Evolutionary conservation across 768 basidiomycete genomes (phyloP).

Genomic region (Psilocybe cubensis): DNA sequence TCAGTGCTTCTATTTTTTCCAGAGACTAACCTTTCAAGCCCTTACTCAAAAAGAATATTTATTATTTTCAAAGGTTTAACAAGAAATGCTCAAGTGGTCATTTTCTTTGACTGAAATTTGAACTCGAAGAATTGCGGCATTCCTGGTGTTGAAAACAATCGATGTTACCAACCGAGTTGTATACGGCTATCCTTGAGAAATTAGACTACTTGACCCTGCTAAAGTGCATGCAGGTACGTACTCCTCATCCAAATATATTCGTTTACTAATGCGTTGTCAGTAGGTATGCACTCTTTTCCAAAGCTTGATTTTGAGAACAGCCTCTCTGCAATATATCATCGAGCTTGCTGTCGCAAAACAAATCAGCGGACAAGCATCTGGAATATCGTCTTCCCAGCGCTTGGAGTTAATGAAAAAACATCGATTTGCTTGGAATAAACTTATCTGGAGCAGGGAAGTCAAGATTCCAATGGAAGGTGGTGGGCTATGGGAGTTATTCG

Average conservation of each 20-base stretch:
- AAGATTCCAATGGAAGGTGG: conserved; percentile 45
- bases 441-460: conserved; percentile 35
- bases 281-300: conserved; percentile 20
- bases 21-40: no score
- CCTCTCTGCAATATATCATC: conserved; percentile 43
- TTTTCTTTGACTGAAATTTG: neutral
- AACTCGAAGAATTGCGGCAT: neutral
- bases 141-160: neutral
- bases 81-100: no score
- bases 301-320: conserved; percentile 21
- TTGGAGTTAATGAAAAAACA: conserved; percentile 41
- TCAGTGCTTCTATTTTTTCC: no score
- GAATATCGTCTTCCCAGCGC: conserved; percentile 31
- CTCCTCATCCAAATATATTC: neutral
- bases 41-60: no score
- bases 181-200: conserved; percentile 5
- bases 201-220: conserved; percentile 13
- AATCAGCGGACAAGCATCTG: conserved; percentile 34
- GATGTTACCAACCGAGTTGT: conserved; percentile 14
- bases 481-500: conserved; percentile 60
- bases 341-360: conserved; percentile 49
- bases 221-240: conserved; percentile 15
- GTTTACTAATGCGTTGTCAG: neutral
- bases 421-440: conserved; percentile 41
- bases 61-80: no score